Conservation (phyloP, 176 grass and related monocot genomes). For the Dendrocalamus sinicus region DNA sequence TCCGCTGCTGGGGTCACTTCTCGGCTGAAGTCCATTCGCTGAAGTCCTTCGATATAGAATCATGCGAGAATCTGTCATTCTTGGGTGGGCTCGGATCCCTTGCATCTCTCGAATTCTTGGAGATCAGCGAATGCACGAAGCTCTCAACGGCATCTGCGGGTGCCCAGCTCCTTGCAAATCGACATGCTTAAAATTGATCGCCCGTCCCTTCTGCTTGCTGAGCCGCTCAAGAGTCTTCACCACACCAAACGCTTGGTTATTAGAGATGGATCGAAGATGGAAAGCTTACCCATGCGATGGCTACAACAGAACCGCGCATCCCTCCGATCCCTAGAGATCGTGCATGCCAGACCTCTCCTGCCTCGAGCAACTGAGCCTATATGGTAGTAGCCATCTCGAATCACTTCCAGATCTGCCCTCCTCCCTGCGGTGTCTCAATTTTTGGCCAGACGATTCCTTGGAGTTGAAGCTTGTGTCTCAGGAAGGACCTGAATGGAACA, state of each 20-base stretch:
- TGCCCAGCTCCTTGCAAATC: not conserved
- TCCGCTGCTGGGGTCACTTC: not conserved
- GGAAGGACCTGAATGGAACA: no score
- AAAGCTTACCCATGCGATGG: not conserved
- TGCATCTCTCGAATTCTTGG: rapidly evolving
- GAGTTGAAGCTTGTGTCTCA: no score
- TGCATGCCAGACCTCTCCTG: no score
- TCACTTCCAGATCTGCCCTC: no score
- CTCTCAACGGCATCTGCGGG: not conserved
- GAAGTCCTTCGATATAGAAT: rapidly evolving
- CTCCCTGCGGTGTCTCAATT: no score
- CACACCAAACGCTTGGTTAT: rapidly evolving
- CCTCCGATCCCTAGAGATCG: not conserved
- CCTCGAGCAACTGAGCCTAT: no score
- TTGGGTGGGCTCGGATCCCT: not conserved
- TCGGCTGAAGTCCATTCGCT: not conserved
- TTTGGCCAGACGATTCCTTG: no score
- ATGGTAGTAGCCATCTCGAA: no score
- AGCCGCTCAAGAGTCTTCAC: not conserved
- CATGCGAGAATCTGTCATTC: not conserved
- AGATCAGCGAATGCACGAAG: rapidly evolving
- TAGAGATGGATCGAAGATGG: not conserved
- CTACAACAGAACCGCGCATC: not conserved
- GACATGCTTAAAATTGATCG: rapidly evolving
- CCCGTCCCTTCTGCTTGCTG: not conserved